Base-by-base conservation (phyloP, 2,329 filamentous ascomycete genomes). In the Nemania diffusa region DNA sequence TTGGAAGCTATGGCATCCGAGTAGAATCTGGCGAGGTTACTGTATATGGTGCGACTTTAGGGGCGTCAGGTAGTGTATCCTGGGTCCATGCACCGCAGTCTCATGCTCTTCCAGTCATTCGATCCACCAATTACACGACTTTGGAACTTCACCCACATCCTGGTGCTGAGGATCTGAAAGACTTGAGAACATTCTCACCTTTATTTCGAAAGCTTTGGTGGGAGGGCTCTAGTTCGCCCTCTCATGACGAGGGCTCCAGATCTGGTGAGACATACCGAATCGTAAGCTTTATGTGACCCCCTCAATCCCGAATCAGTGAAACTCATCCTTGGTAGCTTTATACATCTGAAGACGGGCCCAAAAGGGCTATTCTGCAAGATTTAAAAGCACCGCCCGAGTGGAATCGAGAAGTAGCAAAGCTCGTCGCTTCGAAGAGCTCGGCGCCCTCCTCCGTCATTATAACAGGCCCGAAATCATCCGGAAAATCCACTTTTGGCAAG, bases 401-500 rank as follows among this genome's bases (percentile, higher is more conserved):
- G 90, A 88, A 91, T 72, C 85, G 84, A 73, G 84, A 85, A 60
- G 79, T 87, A n/a, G 85, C 84, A 24, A 81, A 82, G 27, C 73
- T 87, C 11, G 77, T 79, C 51, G 79, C 73, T 40, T 73, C 72
- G 11, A 81, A 77, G 56, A 79, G 77, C 44, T 76, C 74, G 15
- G 77, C 73, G 6, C 76, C 78, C 52, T 78, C 78, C 2, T 80
- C 81, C 1, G 81, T 88, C 6, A 81, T 94, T 68, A 81, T 93
- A 2, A 90, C 90, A 57, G 92, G 92, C 0, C 87, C 90, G 0
- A 92, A 93, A 70, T 89, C 87, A 0, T 88, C 91, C 2, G 92
- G 92, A 2, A 94, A 94, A 74, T 94, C 92, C 0, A 93, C 91
- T 0, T 92, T 94, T 75, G 86, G 87, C 13, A 87, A 86, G 55